Evolutionary conservation across 78 protist species (phyloP).

Genomic region (Capsaspora owczarzaki): DNA sequence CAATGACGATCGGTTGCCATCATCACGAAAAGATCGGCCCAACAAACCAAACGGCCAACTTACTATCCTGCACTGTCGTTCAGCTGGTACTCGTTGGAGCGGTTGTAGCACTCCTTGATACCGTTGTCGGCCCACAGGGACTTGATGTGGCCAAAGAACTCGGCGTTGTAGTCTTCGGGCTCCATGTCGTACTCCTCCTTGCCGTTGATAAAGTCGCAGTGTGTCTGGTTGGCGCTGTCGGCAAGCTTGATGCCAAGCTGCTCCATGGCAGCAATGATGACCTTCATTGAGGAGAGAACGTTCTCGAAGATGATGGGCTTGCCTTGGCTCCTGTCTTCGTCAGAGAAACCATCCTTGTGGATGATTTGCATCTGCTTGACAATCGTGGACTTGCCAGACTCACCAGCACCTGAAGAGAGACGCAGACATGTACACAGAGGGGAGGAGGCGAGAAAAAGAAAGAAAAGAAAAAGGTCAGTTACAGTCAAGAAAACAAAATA

Average conservation of each 20-base stretch:
- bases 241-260: not conserved
- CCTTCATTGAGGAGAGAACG: not conserved
- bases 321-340: not conserved
- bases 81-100: conserved; percentile 13
- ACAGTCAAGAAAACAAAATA: not conserved
- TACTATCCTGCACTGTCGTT: conserved; percentile 17
- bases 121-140: conserved; percentile 11
- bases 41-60: not conserved
- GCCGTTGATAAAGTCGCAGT: not conserved
- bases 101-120: not conserved
- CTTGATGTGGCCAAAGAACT: not conserved
- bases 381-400: conserved; percentile 45
- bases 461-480: not conserved
- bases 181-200: too few relatives aligned
- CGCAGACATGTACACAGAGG: not conserved
- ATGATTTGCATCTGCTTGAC: conserved; percentile 46
- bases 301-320: conserved; percentile 1
- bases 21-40: too few relatives aligned
- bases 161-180: not conserved
- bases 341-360: conserved; percentile 13
- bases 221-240: not conserved
- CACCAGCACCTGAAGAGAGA: conserved; percentile 28
- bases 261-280: not conserved
- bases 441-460: not conserved
- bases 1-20: too few relatives aligned